Evolutionary conservation across 2,329 filamentous ascomycete species (phyloP), one percentile per base, ranked within the genome.

Genomic region (Epichloe amarillans): DNA sequence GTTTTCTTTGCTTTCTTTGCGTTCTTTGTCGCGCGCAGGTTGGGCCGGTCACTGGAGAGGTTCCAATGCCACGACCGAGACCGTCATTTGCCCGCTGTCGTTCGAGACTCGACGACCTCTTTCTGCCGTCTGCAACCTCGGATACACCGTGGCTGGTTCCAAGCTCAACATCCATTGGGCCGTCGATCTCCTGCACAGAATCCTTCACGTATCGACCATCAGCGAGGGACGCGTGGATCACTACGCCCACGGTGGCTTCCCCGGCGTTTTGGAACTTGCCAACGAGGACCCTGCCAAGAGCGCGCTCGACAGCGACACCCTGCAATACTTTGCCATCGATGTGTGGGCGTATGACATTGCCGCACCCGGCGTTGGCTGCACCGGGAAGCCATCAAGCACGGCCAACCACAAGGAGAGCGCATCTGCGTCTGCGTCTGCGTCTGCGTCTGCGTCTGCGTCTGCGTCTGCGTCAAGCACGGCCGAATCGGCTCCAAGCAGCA

Each of bases 301-400:
- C 3, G 74, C 69, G 3, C 67, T 73, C 30, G 82, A 86, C 64
- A 81, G 75, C 35, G 74, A 84, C 55, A 73, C 75, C 0, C 69
- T 86, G 41, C 79, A 84, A 64, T 83, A 82, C 63, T 86, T 87
- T 61, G 82, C 83, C 4, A 73, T 84, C 6, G 80, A 85, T 52
- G 79, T 72, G 1, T 86, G 82, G 62, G 82, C 81, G 0, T 79
- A 75, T 55, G 82, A 86, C 53, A 72, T 86, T 57, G 77, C 77
- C 3, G 26, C 26, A 4, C 26, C 26, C 8, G 26, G 26, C 8
- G 26, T 30, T 10, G 26, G 26, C 26, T 30, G 26, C 26, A 11
- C 26, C 26, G 26, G 26, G 26, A 30, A 30, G 26, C 8, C 26
- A 26, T 23, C 23, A 23, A 6, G 23, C 23, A 23, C 23, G 26